Evolutionary conservation across 2,329 filamentous ascomycete genomes (phyloP).

Genomic region (Cytospora mali): DNA sequence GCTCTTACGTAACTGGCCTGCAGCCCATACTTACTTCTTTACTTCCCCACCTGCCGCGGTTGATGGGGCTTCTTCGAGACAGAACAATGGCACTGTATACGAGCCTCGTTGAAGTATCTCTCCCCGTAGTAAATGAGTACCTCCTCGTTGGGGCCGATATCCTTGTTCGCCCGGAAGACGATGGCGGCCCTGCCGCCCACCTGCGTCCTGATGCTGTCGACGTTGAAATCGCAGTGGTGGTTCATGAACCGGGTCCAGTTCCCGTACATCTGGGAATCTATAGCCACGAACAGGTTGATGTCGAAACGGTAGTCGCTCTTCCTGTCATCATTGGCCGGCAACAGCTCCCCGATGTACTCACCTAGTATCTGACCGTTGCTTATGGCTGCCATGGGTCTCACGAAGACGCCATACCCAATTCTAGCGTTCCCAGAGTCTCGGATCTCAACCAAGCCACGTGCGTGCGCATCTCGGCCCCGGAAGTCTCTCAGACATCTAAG

Average conservation of each 20-base stretch:
- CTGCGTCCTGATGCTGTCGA: slow-evolving; percentile 45
- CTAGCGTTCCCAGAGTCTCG: background rate
- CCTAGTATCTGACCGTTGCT: background rate
- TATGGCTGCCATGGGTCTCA: background rate
- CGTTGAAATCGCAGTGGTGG: slow-evolving; percentile 11
- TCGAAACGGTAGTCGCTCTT: background rate
- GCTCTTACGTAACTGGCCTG: too few relatives aligned
- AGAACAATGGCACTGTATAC: background rate
- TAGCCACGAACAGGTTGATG: background rate
- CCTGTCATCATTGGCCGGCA: background rate
- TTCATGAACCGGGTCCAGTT: slow-evolving; percentile 12
- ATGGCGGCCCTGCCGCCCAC: slow-evolving; percentile 46
- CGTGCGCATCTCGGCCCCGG: background rate
- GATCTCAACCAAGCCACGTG: background rate
- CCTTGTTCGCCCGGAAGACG: background rate
- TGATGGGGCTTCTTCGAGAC: background rate
- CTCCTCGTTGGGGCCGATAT: background rate
- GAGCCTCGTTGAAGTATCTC: background rate
- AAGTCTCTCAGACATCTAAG: background rate
- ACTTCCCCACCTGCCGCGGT: background rate
- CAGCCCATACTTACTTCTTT: background rate
- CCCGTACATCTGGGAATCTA: background rate
- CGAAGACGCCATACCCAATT: background rate
- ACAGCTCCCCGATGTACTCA: background rate
- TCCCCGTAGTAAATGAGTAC: background rate